Evolutionary conservation across 1,139 yeast genomes (phyloP), one percentile per base, ranked within the genome.

Genomic region (Yamadazyma mexicana): DNA sequence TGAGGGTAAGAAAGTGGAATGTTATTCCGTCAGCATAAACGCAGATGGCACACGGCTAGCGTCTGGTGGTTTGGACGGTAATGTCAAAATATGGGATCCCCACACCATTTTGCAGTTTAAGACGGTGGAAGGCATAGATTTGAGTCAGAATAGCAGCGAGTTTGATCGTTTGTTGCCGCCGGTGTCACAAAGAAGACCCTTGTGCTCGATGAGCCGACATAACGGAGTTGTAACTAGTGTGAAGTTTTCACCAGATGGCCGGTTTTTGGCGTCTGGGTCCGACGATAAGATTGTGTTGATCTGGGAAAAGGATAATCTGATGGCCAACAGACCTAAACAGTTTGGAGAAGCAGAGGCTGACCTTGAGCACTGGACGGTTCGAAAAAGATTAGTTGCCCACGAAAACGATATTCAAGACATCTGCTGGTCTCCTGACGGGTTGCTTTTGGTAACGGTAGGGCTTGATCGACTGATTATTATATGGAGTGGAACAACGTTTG

Each of bases 341-440:
- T 71, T 72, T 50, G 77, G 77, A 2, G 76, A 75, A 33, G 65
- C 77, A 37, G 80, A 79, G 41, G 72, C 73, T 5, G 96, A 88
- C 51, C 58, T 81, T 35, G 97, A 91, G 58, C 94, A 85, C 52
- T 92, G 98, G 98, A 84, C 92, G 0, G 97, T 91, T 1, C 69
- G 96, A 20, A 87, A 87, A 55, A 75, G 98, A 52, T 73, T 89
- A 22, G 96, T 87, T 17, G 98, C 97, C 1, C 98, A 92, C 62
- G 98, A 92, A 47, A 92, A 91, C 56, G 98, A 92, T 64, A 87
- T 92, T 36, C 98, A 92, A 58, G 98, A 92, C 60, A 82, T 92
- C 48, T 95, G 96, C 31, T 92, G 98, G 98, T 87, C 96, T 1
- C 98, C 98, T 0, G 98, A 92, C 57, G 87, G 95, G 2, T 77